Conservation (phyloP, 768 basidiomycete genomes). For the Galerina sulciceps region DNA sequence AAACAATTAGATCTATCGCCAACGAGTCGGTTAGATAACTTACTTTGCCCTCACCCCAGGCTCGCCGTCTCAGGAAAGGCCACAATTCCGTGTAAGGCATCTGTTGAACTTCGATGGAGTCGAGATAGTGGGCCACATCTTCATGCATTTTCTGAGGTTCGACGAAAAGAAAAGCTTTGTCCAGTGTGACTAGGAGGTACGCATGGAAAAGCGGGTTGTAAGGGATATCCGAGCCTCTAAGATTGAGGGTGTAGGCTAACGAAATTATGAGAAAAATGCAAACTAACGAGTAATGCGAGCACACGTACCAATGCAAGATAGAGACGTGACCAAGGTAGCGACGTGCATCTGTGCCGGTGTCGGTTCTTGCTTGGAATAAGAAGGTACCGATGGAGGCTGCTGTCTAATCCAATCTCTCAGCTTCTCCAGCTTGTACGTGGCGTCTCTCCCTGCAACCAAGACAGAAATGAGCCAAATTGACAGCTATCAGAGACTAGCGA, state of each 20-base stretch:
- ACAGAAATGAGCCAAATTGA: background rate
- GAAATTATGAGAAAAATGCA: background rate
- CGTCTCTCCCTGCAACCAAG: slow-evolving; percentile 52
- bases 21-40: slow-evolving; percentile 21
- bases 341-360: slow-evolving; percentile 66
- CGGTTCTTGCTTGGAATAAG: slow-evolving; percentile 66
- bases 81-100: slow-evolving; percentile 80
- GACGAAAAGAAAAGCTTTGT: slow-evolving; percentile 74
- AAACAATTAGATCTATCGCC: background rate
- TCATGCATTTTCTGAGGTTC: slow-evolving; percentile 67
- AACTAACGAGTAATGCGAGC: background rate
- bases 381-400: slow-evolving; percentile 61
- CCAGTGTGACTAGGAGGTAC: slow-evolving; percentile 75
- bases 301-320: slow-evolving; percentile 71
- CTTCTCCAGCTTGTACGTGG: slow-evolving; percentile 68
- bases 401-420: slow-evolving; percentile 71
- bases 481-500: background rate
- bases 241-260: slow-evolving; percentile 83
- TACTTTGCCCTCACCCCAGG: slow-evolving; percentile 78
- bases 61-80: slow-evolving; percentile 73
- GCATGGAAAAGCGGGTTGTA: slow-evolving; percentile 92
- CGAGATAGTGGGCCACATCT: slow-evolving; percentile 62
- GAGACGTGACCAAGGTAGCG: slow-evolving; percentile 67
- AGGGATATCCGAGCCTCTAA: slow-evolving; percentile 89
- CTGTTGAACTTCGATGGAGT: slow-evolving; percentile 56